Base-by-base conservation (phyloP, 805 yeast genomes). In the Sugiyamaella qingdaonensis region DNA sequence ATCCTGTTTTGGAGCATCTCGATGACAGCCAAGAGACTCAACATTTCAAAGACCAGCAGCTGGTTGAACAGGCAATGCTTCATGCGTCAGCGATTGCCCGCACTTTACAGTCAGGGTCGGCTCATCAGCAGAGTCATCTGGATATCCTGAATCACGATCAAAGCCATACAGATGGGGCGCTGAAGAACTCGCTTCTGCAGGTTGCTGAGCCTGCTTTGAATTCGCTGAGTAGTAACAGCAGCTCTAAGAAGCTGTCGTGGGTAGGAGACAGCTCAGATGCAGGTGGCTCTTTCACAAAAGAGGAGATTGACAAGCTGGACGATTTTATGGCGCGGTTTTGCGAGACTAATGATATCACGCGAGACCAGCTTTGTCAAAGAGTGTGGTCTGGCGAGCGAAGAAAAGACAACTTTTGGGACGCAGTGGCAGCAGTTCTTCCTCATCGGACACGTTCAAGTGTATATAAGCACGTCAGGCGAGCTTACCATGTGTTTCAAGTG, bases 401-500 rank as follows among this genome's bases (percentile, higher is more conserved):
- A 58, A 89, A 88, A 70, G 97, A 92, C 68, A 84, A 80, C 59
- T 89, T 91, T 63, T 91, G 98, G 98, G 95, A 87, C 57, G 74
- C 80, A 19, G 73, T 92, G 19, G 85, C 90, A 44, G 78, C 79
- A 48, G 94, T 89, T 1, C 70, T 91, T 41, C 96, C 97, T 1
- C 80, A 85, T 59, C 77, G 98, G 65, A 84, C 96, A 0, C 76
- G 96, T 47, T 95, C 97, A 0, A 85, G 95, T 1, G 81, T 92
- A 7, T 92, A 92, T 71, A 92, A 92, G 67, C 98, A 92, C 66
- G 95, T 92, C 2, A 77, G 97, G 63, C 77, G 98, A 64, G 81
- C 87, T 51, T 92, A 89, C 65, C 97, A 92, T 68, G 80, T 88
- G 27, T 92, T 90, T 64, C 84, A 84, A 34, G 88, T 84, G 27